Evolutionary conservation across 106 monocot species (phyloP).

Genomic region (Allium fistulosum): DNA sequence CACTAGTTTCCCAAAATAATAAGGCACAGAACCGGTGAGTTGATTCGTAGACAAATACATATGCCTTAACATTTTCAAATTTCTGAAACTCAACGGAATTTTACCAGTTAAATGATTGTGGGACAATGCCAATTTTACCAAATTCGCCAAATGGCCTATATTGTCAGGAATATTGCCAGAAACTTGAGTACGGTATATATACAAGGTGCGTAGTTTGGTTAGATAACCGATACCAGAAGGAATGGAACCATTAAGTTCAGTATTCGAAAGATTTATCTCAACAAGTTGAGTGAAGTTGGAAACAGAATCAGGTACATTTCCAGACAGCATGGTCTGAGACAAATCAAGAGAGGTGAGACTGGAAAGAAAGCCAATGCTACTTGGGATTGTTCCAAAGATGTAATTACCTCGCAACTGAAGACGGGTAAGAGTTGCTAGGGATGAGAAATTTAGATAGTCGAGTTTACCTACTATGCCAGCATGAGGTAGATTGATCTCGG

Average conservation of each 20-base stretch:
- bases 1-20: not conserved
- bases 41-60: not conserved
- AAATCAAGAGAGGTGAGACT: conserved; percentile 12
- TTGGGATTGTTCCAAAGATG: conserved; percentile 10
- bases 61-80: not conserved
- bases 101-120: conserved; percentile 4
- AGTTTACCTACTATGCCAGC: conserved; percentile 6
- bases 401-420: conserved; percentile 8
- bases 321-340: not conserved
- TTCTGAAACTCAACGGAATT: not conserved
- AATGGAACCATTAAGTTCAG: conserved; percentile 2
- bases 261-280: not conserved
- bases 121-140: not conserved
- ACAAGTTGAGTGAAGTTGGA: conserved; percentile 1
- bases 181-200: not conserved
- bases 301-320: not conserved
- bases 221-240: conserved; percentile 15
- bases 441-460: conserved; percentile 4
- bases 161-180: conserved; percentile 11
- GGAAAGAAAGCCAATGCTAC: not conserved
- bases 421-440: not conserved
- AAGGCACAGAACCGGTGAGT: not conserved
- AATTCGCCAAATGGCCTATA: conserved; percentile 3
- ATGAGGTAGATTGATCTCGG: conserved; percentile 1
- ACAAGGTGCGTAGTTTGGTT: not conserved